Conservation (phyloP, 1,284 basidiomycete genomes). For the Melampsora abietis-canadensis region DNA sequence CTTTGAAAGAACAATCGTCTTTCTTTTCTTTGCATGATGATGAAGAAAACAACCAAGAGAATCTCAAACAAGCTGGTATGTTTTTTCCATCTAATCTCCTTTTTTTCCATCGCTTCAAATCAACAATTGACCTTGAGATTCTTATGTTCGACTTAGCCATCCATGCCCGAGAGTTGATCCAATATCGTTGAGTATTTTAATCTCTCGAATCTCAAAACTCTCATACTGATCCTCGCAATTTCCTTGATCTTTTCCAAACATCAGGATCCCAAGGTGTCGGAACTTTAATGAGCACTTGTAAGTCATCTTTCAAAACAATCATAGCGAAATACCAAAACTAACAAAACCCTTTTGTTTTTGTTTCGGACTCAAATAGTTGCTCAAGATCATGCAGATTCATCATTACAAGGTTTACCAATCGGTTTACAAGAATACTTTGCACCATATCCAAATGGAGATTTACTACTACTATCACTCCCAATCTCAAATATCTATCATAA, state of each 20-base stretch:
- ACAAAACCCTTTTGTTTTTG: background rate
- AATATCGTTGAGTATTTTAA: constrained; percentile 33
- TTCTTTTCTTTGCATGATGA: no score
- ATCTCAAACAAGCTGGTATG: constrained; percentile 5
- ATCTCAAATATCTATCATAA: constrained; percentile 38
- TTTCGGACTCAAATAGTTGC: background rate
- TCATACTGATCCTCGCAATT: background rate
- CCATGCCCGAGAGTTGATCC: constrained; percentile 40
- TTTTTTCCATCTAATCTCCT: background rate
- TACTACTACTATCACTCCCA: constrained; percentile 23
- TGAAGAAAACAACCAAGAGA: background rate
- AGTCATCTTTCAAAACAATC: background rate
- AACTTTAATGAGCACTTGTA: constrained; percentile 4
- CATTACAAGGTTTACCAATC: constrained; percentile 8
- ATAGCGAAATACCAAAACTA: background rate
- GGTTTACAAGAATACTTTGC: constrained; percentile 41
- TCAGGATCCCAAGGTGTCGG: constrained; percentile 1
- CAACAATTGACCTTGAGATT: background rate
- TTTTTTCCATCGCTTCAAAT: background rate
- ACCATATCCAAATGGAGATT: constrained; percentile 37
- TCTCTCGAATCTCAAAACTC: background rate
- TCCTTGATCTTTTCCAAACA: background rate
- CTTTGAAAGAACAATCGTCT: no score
- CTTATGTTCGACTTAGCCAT: constrained; percentile 10
- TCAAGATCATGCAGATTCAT: constrained; percentile 10